phyloP scores from a whole-genome alignment of 1,284 basidiomycete species.

The Tilletia indica region DNA sequence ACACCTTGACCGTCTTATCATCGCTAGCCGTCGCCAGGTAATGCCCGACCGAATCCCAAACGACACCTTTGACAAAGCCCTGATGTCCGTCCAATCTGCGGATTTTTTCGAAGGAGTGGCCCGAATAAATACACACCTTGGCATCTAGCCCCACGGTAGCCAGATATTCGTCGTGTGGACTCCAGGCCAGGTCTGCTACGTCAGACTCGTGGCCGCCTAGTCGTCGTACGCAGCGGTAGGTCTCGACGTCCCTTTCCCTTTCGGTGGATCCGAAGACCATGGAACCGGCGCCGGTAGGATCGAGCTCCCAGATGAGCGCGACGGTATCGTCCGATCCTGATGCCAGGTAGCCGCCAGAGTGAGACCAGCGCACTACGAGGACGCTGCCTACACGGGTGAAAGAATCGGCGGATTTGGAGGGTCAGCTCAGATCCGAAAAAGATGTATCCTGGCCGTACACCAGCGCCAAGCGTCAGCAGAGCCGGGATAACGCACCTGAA shows the following conservation, averaged over 20 bases:
- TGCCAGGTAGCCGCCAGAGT: constrained; percentile 88
- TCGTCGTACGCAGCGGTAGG: constrained; percentile 89
- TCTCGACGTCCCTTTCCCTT: constrained; percentile 67
- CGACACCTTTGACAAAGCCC: constrained; percentile 97
- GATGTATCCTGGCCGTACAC: background rate
- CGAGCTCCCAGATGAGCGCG: constrained; percentile 94
- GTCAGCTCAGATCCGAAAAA: background rate
- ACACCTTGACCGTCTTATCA: constrained; percentile 92
- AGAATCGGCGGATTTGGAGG: background rate
- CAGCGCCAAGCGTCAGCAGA: background rate
- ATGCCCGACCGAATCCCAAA: constrained; percentile 96
- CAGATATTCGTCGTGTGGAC: constrained; percentile 71
- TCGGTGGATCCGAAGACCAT: constrained; percentile 48
- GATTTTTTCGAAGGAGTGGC: constrained; percentile 58
- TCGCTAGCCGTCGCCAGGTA: constrained; percentile 79
- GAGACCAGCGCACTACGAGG: constrained; percentile 89
- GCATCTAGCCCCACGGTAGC: constrained; percentile 94
- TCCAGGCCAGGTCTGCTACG: constrained; percentile 94
- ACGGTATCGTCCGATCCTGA: constrained; percentile 95
- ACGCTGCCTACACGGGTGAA: constrained; percentile 67
- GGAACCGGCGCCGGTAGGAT: constrained; percentile 56
- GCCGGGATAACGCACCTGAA: constrained; percentile 62
- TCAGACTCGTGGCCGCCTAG: constrained; percentile 80
- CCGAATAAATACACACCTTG: constrained; percentile 78
- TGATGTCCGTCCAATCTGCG: constrained; percentile 82